These are phyloP conservation scores for Desmodesmus armatus DNA, from an alignment of 139 green algal species.

Conservation along the genomic window DNA sequence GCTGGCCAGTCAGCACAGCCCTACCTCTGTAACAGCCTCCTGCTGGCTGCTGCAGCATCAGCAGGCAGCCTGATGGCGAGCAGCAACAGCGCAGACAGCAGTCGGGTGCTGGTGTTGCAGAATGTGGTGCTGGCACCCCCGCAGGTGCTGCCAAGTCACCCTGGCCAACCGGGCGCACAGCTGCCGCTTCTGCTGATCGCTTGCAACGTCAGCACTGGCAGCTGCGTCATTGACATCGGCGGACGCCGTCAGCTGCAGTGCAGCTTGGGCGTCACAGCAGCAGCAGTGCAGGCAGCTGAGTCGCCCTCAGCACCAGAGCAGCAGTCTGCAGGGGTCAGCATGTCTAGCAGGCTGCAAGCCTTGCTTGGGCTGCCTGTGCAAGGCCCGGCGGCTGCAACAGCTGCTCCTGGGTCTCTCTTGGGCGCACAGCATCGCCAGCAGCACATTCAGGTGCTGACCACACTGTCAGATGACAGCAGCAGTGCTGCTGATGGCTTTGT, in stretches of 20 bases:
- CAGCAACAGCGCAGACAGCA: neutral
- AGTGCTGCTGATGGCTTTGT: too few species aligned
- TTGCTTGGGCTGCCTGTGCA: constrained; percentile 12
- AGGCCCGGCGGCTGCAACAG: neutral
- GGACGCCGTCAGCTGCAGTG: constrained; percentile 49
- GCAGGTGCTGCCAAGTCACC: constrained; percentile 44
- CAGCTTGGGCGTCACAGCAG: neutral
- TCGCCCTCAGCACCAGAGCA: neutral
- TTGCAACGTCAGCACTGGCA: neutral
- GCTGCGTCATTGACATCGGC: constrained; percentile 41
- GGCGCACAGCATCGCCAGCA: constrained; percentile 38
- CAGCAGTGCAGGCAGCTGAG: too few species aligned
- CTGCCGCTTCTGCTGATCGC: constrained; percentile 37
- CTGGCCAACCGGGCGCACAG: constrained; percentile 39
- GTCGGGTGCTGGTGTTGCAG: constrained; percentile 44
- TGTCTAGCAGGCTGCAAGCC: neutral
- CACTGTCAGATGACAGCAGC: too few species aligned
- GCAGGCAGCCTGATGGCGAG: constrained; percentile 39
- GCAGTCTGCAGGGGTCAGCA: neutral
- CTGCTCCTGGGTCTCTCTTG: too few species aligned
- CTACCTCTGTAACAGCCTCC: constrained; percentile 48
- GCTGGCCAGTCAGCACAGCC: neutral
- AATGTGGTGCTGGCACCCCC: constrained; percentile 48
- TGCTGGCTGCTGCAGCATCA: constrained; percentile 49
- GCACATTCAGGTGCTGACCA: neutral